Evolutionary conservation across 345 rosid species (phyloP).

Genomic region (Cardamine chenopodiifolia): DNA sequence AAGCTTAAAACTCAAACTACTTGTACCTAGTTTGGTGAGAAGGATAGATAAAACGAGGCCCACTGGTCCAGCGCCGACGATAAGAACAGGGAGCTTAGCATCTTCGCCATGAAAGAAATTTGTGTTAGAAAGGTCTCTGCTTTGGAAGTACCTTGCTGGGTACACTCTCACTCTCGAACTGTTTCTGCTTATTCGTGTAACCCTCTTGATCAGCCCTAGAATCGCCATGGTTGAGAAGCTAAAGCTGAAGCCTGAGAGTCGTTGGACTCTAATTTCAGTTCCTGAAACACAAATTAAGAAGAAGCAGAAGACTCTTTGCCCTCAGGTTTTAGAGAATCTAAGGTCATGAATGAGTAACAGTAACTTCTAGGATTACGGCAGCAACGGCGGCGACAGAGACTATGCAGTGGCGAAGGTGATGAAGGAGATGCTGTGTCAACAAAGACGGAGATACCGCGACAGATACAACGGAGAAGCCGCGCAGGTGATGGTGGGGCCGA

Average conservation of each 20-base stretch:
- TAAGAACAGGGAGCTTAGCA: slow-evolving; percentile 71
- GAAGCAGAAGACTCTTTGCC: slow-evolving; percentile 1
- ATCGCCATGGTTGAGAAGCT: slow-evolving; percentile 48
- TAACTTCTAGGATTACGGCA: background rate
- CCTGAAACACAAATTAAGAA: slow-evolving; percentile 3
- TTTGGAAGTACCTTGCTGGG: slow-evolving; percentile 43
- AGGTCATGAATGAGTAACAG: background rate
- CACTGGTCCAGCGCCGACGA: slow-evolving; percentile 96
- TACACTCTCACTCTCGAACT: slow-evolving; percentile 40
- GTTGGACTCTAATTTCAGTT: background rate
- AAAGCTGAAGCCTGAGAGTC: background rate
- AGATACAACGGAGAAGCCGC: background rate
- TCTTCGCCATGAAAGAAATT: slow-evolving; percentile 36
- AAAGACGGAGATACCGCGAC: no score
- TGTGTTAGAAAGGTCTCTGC: slow-evolving; percentile 45
- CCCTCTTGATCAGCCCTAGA: slow-evolving; percentile 51
- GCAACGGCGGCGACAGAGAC: background rate
- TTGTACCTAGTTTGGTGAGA: slow-evolving; percentile 85
- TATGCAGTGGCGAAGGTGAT: background rate
- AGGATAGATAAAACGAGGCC: slow-evolving; percentile 88
- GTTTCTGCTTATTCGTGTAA: slow-evolving; percentile 38
- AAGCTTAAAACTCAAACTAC: slow-evolving; percentile 2
- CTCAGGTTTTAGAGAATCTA: slow-evolving; percentile 5
- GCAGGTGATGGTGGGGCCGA: background rate
- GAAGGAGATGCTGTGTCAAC: background rate